phyloP scores from a whole-genome alignment of 805 yeast genomes.

The Sugiyamaella chiloensis region DNA sequence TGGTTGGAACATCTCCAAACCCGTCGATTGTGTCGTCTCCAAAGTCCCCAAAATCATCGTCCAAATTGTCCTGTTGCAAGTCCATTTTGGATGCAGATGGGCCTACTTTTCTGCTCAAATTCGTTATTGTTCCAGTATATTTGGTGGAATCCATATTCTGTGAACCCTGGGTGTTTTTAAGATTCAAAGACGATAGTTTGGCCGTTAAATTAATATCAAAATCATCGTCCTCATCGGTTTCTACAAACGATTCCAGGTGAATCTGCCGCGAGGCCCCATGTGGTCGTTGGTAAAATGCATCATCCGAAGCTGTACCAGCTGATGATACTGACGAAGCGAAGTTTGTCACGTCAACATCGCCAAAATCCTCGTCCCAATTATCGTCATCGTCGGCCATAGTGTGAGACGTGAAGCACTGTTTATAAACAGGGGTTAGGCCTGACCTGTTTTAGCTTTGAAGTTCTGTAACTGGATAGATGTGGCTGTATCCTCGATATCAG shows the following conservation, averaged over 20 bases:
- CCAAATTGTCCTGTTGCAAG: background rate
- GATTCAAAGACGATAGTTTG: background rate
- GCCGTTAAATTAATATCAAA: background rate
- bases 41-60: background rate
- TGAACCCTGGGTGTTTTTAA: background rate
- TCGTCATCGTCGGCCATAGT: slow-evolving; percentile 6
- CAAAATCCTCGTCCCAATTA: slow-evolving; percentile 20
- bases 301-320: slow-evolving; percentile 9
- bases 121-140: slow-evolving; percentile 2
- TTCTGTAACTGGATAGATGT: no score
- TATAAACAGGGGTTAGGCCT: no score
- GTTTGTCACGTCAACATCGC: slow-evolving; percentile 12
- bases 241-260: background rate
- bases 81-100: background rate
- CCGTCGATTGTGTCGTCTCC: slow-evolving; percentile 5
- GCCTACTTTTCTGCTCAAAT: background rate
- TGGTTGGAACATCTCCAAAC: slow-evolving; percentile 4
- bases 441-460: no score
- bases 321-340: slow-evolving; percentile 20
- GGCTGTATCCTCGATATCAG: no score
- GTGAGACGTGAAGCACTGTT: background rate
- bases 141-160: background rate
- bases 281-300: slow-evolving; percentile 6
- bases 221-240: background rate
- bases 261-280: background rate